Evolutionary conservation across 257 asterid species (phyloP).

Genomic region (Parsonsia alboflavescens): DNA sequence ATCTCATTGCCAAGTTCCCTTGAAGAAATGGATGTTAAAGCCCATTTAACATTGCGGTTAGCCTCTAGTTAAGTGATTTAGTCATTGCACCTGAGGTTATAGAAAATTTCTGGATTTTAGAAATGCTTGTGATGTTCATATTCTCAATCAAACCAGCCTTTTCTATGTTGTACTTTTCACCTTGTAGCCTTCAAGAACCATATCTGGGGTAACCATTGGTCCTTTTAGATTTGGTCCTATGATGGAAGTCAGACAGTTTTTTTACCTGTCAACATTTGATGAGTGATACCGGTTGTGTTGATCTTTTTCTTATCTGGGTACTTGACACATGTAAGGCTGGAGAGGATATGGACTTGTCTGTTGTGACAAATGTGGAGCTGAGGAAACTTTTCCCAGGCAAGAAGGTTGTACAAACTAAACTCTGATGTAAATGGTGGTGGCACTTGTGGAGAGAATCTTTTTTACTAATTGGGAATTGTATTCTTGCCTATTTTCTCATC

Average conservation of each 20-base stretch:
- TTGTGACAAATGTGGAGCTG: slow-evolving; percentile 53
- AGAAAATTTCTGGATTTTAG: not conserved
- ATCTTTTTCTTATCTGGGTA: not conserved
- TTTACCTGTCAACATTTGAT: not conserved
- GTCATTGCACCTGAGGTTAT: not conserved
- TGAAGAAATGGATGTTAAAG: not conserved
- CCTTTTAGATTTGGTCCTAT: not conserved
- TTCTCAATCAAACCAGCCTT: not conserved
- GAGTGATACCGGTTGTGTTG: not conserved
- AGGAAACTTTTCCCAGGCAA: slow-evolving; percentile 55
- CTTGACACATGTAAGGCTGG: slow-evolving; percentile 46
- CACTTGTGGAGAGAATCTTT: not conserved
- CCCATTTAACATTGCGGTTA: not conserved
- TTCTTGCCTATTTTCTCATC: not conserved
- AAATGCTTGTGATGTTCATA: not conserved
- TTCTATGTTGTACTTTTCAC: too few species aligned
- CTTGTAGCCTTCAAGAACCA: not conserved
- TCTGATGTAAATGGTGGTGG: not conserved
- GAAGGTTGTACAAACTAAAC: slow-evolving; percentile 34
- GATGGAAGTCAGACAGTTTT: not conserved
- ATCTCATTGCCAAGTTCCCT: not conserved
- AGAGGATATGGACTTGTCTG: slow-evolving; percentile 66
- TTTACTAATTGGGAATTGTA: too few species aligned
- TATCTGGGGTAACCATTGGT: not conserved
- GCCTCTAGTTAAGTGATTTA: not conserved